phyloP scores from a whole-genome alignment of 108 stramenopile species.

The Skeletonema menzelii region DNA sequence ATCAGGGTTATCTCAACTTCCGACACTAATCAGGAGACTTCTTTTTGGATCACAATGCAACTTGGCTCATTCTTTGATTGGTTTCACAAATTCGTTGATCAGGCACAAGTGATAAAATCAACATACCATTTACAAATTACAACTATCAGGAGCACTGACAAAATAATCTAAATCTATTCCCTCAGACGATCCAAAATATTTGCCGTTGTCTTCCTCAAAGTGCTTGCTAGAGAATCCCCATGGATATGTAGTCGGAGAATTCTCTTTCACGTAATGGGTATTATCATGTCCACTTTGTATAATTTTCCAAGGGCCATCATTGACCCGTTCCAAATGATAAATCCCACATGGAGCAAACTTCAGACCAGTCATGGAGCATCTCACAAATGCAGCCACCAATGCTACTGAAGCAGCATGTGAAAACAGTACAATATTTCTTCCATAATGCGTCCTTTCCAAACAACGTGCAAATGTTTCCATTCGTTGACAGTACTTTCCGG shows the following conservation, averaged over 20 bases:
- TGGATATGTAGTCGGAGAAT: conserved; percentile 30
- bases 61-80: not conserved
- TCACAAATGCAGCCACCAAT: conserved; percentile 28
- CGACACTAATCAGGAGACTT: not conserved
- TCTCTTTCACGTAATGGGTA: conserved; percentile 26
- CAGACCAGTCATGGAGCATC: conserved; percentile 24
- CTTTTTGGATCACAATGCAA: not conserved
- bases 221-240: conserved; percentile 37
- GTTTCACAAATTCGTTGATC: not conserved
- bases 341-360: conserved; percentile 47
- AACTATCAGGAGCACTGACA: not conserved
- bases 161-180: conserved; percentile 46
- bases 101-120: not conserved
- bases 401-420: conserved; percentile 43
- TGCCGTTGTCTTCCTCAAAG: conserved; percentile 8
- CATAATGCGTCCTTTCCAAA: conserved; percentile 19
- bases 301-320: conserved; percentile 27
- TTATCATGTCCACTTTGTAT: conserved; percentile 21
- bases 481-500: conserved; percentile 20
- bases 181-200: conserved; percentile 10
- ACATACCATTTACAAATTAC: not conserved
- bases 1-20: not conserved
- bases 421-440: conserved; percentile 22
- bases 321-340: conserved; percentile 17
- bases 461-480: conserved; percentile 17